Base-by-base conservation (phyloP, 306 rosid genomes). In the Vicia sativa region DNA sequence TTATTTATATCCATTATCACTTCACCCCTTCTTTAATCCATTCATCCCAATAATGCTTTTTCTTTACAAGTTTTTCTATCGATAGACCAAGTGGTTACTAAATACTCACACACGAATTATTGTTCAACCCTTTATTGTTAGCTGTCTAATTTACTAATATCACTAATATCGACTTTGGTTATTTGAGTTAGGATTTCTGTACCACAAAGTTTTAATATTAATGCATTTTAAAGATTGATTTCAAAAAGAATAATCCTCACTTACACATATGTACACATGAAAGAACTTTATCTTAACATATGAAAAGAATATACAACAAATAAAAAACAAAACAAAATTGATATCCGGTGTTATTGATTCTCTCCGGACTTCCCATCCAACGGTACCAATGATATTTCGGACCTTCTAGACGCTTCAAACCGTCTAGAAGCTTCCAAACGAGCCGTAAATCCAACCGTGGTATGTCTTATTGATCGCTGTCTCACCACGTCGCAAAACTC, bases 401-500 rank as follows among this genome's bases (percentile, higher is more conserved):
- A 44, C 25, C 89, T 86, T 66, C 57, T 87, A 1, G 96, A 90
- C 9, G 78, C 52, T n/a, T 76, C 80, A 6, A 37, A 69, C 3
- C 79, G 79, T 53, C 48, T 62, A 16, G 85, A 81, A 5, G 96
- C 97, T 80, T 86, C 89, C 13, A 90, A 79, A 62, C 97, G 89
- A 53, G 99, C 99, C 3, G 97, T 95, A 77, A 68, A 81, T 15
- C 99, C 99, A 11, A 95, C 97, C 0, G 99, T 88, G 0, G 86
- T 91, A 63, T 79, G 59, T 61, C 95, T 73, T 3, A 95, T 55
- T 0, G 99, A 95, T 73, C 97, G 78, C 59, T 87, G 92, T 31
- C 97, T 68, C 54, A 95, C 97, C 79, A 88, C 34, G 7, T 81
- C 45, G 48, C 96, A 87, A 72, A 77, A 91, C 71, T 95, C 99